Base-by-base conservation (phyloP, 73 alveolate genomes). In the Diophrys sp. region DNA sequence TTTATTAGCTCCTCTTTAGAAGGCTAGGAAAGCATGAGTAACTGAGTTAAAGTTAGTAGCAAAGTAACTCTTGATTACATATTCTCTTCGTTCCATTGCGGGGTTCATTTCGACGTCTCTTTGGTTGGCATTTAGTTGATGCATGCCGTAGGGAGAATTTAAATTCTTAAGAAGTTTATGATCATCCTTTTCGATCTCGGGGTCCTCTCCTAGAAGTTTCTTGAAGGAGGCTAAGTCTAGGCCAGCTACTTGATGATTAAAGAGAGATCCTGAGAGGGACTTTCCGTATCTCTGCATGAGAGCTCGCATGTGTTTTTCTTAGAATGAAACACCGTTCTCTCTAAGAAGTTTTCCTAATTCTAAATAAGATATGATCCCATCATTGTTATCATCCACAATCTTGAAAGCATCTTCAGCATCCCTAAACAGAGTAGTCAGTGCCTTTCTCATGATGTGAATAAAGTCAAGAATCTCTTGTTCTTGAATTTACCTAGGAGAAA, bases 351-450 rank as follows among this genome's bases (percentile, higher is more conserved):
- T 44, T 5, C 62, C 62, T 11, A 44, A 18, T 44, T 44, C 62
- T 44, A 44, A 44, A 44, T 44, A 44, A 44, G 62, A 44, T 5
- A 44, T 44, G 62, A 44, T 44, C n/a, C 62, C 62, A 44, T 44
- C 62, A 44, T 44, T 44, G 18, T 44, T 44, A 44, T 44, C 18
- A 44, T 44, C 62, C n/a, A 44, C 62, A 44, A 44, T 44, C 18
- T 44, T 44, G 62, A 44, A 44, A 44, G 62, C 62, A 44, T 44
- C 62, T 44, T 44, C 62, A 44, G 62, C 62, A 18, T 44, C 62
- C 18, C 62, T 44, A 44, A 44, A 44, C 5, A 44, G 62, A 11
- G 62, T 44, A 11, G 18, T 11, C 5, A 44, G 62, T 11, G 62
- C 5, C 62, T 44, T 44, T 44, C 62, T 44, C 62, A 44, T 44